phyloP scores from a whole-genome alignment of 768 basidiomycete genomes.

The Agaricus blazei region DNA sequence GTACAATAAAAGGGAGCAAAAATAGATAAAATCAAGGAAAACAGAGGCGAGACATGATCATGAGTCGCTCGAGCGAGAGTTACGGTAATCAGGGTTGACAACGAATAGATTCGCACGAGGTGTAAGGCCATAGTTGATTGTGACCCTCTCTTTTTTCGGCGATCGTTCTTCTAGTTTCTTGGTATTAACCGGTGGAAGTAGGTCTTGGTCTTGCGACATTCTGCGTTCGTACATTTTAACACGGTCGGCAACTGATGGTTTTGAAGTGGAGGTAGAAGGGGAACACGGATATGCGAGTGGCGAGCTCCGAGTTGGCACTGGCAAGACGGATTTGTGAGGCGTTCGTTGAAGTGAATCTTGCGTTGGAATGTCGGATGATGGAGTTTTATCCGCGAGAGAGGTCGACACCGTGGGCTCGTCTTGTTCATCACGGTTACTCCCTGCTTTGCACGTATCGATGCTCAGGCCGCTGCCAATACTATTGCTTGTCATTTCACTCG shows the following conservation, averaged over 20 bases:
- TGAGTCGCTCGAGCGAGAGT: constrained; percentile 5
- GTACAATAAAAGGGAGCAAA: not conserved
- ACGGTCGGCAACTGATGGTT: constrained; percentile 40
- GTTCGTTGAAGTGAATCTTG: not conserved
- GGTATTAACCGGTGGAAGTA: constrained; percentile 32
- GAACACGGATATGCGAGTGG: not conserved
- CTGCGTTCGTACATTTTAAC: constrained; percentile 56
- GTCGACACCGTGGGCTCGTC: constrained; percentile 16
- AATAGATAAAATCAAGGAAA: not conserved
- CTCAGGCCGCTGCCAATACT: constrained; percentile 26
- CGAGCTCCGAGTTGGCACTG: not conserved
- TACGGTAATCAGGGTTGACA: constrained; percentile 60
- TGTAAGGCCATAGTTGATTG: constrained; percentile 61
- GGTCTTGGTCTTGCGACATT: constrained; percentile 42
- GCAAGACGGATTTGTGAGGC: constrained; percentile 1
- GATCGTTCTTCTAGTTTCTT: constrained; percentile 34
- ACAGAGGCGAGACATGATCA: constrained; percentile 10
- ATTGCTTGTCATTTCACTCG: constrained; percentile 23
- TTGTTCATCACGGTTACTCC: constrained; percentile 9
- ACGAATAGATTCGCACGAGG: constrained; percentile 62
- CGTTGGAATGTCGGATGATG: not conserved
- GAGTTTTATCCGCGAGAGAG: constrained; percentile 29
- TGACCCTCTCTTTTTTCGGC: constrained; percentile 30
- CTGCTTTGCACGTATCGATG: constrained; percentile 19
- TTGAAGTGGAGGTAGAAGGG: constrained; percentile 15